Evolutionary conservation across 208 protist genomes (phyloP).

Genomic region (Novymonas esmeraldas): DNA sequence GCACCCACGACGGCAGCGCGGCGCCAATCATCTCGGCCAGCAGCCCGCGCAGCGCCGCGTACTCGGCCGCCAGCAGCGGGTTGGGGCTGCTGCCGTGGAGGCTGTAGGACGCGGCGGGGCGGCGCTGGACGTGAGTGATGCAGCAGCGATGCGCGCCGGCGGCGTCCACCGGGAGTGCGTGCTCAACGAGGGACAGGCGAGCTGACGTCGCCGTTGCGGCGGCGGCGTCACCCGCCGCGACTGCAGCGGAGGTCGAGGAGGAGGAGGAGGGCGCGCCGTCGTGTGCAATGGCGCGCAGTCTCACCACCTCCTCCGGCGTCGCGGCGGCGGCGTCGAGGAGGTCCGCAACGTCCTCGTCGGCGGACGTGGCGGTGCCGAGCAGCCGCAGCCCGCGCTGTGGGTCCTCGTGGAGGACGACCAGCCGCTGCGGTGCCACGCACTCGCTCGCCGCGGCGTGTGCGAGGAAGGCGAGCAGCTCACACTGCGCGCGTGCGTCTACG

Average conservation of each 20-base stretch:
- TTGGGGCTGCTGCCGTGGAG: conserved; percentile 69
- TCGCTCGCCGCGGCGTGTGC: conserved; percentile 61
- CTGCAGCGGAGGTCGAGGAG: too few species aligned
- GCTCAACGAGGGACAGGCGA: conserved; percentile 32
- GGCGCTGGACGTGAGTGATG: conserved; percentile 63
- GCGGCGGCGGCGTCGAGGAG: conserved; percentile 29
- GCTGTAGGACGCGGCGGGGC: conserved; percentile 27
- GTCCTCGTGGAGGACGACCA: conserved; percentile 69
- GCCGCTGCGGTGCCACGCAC: conserved; percentile 66
- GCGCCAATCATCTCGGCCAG: conserved; percentile 33
- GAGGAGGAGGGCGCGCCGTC: not conserved
- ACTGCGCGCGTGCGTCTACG: conserved; percentile 11
- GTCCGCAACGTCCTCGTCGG: conserved; percentile 40
- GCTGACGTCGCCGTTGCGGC: not conserved
- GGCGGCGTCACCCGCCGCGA: not conserved
- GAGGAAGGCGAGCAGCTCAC: conserved; percentile 59
- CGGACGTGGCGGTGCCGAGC: conserved; percentile 41
- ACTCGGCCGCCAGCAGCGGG: conserved; percentile 72
- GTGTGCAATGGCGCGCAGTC: conserved; percentile 13
- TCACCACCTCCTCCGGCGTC: conserved; percentile 19
- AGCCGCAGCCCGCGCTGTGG: conserved; percentile 47
- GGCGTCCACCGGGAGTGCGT: conserved; percentile 55
- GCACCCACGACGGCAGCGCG: conserved; percentile 65
- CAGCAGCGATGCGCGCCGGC: conserved; percentile 58
- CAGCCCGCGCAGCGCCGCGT: conserved; percentile 37